phyloP scores from a whole-genome alignment of 1,284 basidiomycete genomes.

The Mycena citricolor region DNA sequence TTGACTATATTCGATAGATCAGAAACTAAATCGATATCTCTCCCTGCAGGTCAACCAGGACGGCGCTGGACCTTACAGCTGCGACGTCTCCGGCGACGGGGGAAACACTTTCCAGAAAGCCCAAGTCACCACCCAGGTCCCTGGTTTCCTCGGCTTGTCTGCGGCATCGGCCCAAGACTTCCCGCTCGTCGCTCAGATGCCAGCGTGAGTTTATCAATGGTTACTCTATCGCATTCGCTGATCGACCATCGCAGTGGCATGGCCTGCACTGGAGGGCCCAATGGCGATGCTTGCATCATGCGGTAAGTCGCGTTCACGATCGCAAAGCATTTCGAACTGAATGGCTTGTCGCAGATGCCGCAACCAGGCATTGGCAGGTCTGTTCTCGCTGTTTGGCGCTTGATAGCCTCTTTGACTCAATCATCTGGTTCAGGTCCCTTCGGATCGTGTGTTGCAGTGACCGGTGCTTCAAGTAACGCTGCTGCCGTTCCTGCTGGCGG shows the following conservation, averaged over 20 bases:
- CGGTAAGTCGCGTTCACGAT: constrained; percentile 4
- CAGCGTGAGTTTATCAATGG: constrained; percentile 15
- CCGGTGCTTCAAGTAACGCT: constrained; percentile 3
- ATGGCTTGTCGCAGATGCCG: constrained; percentile 6
- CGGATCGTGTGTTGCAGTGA: constrained; percentile 20
- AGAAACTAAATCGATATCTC: too few species aligned
- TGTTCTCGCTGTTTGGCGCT: too few species aligned
- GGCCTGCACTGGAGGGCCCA: constrained; percentile 11
- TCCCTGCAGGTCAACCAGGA: background rate
- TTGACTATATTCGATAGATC: too few species aligned
- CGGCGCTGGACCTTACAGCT: constrained; percentile 18
- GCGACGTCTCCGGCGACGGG: constrained; percentile 23
- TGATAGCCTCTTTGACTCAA: too few species aligned
- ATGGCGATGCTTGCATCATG: constrained; percentile 23
- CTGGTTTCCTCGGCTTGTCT: constrained; percentile 15
- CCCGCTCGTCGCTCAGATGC: constrained; percentile 19
- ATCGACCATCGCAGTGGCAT: background rate
- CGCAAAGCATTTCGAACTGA: background rate
- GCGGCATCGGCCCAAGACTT: constrained; percentile 16
- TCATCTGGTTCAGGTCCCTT: too few species aligned
- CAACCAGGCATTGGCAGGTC: constrained; percentile 13
- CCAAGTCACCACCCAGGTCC: constrained; percentile 21
- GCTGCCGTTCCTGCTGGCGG: background rate
- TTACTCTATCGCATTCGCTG: background rate
- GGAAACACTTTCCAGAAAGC: constrained; percentile 22